Percentiles rank a stretch among this genome's conserved stretches.
phyloP scores from a whole-genome alignment of 768 basidiomycete genomes.

The Suillus alpinus region DNA sequence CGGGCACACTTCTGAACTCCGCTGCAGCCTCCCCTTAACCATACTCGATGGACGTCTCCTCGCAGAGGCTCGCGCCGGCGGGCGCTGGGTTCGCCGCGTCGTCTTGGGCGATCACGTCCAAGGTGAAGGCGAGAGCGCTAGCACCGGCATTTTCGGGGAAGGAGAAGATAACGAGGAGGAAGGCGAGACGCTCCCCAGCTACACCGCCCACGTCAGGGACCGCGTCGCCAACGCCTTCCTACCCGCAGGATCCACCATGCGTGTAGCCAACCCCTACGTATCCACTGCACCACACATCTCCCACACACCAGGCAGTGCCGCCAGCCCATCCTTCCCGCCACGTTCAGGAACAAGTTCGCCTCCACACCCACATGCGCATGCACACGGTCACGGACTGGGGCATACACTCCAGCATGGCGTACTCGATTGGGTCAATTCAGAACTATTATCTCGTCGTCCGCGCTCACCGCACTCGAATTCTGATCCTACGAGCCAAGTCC shows the following conservation, averaged over 20 bases:
- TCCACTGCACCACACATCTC: slow-evolving; percentile 31
- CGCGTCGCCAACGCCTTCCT: slow-evolving; percentile 79
- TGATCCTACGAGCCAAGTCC: slow-evolving; percentile 24
- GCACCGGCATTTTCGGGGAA: slow-evolving; percentile 34
- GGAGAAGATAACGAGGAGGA: slow-evolving; percentile 43
- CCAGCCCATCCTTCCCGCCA: slow-evolving; percentile 10
- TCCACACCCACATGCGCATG: not conserved
- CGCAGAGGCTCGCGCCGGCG: slow-evolving; percentile 70
- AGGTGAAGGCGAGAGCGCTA: slow-evolving; percentile 10
- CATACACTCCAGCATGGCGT: not conserved
- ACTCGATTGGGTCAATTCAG: slow-evolving; percentile 82
- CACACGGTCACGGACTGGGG: not conserved
- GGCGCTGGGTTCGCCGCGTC: slow-evolving; percentile 72
- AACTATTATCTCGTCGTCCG: slow-evolving; percentile 69
- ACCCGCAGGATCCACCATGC: slow-evolving; percentile 59
- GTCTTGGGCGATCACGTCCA: slow-evolving; percentile 44
- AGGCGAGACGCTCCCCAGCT: slow-evolving; percentile 80
- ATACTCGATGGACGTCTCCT: slow-evolving; percentile 74
- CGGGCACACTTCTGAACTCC: slow-evolving; percentile 91
- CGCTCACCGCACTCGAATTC: slow-evolving; percentile 30
- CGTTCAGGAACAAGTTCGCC: slow-evolving; percentile 43
- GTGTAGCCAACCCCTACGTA: slow-evolving; percentile 65
- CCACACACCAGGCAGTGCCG: not conserved
- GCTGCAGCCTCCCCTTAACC: slow-evolving; percentile 88
- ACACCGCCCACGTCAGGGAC: slow-evolving; percentile 86